Evolutionary conservation across 352 stramenopile species (phyloP).

Genomic region (Globisporangium emineosum): DNA sequence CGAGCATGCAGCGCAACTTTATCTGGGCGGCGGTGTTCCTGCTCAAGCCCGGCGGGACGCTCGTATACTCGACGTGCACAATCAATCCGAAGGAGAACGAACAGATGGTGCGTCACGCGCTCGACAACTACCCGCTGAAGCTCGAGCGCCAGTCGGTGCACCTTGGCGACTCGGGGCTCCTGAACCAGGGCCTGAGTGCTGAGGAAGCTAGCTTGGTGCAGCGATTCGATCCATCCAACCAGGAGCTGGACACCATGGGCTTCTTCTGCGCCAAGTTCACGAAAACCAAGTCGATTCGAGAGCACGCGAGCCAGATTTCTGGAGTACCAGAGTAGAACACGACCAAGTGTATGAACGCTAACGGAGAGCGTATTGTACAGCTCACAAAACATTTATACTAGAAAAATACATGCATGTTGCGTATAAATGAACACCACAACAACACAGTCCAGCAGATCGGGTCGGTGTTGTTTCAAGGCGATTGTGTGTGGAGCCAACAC

Average conservation of each 20-base stretch:
- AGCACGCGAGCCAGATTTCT: neutral
- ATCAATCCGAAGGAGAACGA: slow-evolving; percentile 93
- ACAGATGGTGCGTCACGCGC: slow-evolving; percentile 87
- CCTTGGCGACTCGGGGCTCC: slow-evolving; percentile 64
- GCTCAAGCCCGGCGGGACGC: slow-evolving; percentile 87
- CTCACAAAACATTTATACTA: neutral
- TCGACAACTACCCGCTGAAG: slow-evolving; percentile 84
- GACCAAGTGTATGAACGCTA: neutral
- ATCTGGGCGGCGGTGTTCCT: slow-evolving; percentile 84
- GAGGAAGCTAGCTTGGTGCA: slow-evolving; percentile 74
- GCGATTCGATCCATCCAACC: slow-evolving; percentile 86
- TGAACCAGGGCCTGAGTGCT: slow-evolving; percentile 71
- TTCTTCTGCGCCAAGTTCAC: slow-evolving; percentile 94
- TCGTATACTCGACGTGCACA: slow-evolving; percentile 96
- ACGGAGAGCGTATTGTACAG: neutral
- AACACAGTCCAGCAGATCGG: too few relatives aligned
- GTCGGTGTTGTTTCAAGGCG: neutral
- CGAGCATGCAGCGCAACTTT: slow-evolving; percentile 88
- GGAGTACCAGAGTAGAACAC: neutral
- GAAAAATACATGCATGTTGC: neutral
- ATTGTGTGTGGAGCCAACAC: neutral
- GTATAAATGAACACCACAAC: too few relatives aligned
- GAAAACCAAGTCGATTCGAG: slow-evolving; percentile 68
- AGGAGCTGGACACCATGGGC: slow-evolving; percentile 87
- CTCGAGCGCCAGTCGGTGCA: slow-evolving; percentile 63